Evolutionary conservation across 306 rosid species (phyloP), one percentile per base, ranked within the genome.

Genomic region (Crotalaria pallida): DNA sequence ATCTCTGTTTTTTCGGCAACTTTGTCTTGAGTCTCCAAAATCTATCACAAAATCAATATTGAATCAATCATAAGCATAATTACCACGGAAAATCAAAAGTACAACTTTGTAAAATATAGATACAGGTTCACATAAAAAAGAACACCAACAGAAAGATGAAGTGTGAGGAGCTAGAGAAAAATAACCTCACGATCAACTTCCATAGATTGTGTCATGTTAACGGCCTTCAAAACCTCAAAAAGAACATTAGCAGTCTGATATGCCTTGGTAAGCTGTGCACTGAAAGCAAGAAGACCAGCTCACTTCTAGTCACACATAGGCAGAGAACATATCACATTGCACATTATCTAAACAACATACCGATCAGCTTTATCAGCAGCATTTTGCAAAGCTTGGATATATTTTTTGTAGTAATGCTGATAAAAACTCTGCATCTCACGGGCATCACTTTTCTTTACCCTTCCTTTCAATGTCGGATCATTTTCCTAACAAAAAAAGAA

Each of bases 401-500:
- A 94, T 60, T 94, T 94, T 67, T 90, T 94, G 87, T 94, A 94
- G 84, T 94, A 94, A 72, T 88, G 97, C 77, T 90, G 97, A 78
- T 94, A 94, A 82, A 85, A 94, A 79, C 96, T 90, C 81, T 94
- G 98, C 98, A 94, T 90, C 87, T 94, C 98, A 21, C 96, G 97
- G n/a, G 98, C 97, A 84, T 94, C 98, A 72, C 98, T 94, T 80
- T 90, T 87, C 79, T 94, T 94, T 19, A 94, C 88, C 78, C 98
- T 88, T 71, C 97, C 98, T 81, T 82, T 91, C 73, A 94, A 77
- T 22, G 97, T 94, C 23, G 98, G 98, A 87, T 94, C 97, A 81
- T 94, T 90, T 77, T 94, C 98, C 98, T 94, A 77, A 27, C 38
- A 72, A 53, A 76, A 5, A 36, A 9, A 34, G 21, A 8, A 50